These are phyloP conservation scores for Buddleja alternifolia DNA, from an alignment of 257 asterid species.

Conservation along the genomic window DNA sequence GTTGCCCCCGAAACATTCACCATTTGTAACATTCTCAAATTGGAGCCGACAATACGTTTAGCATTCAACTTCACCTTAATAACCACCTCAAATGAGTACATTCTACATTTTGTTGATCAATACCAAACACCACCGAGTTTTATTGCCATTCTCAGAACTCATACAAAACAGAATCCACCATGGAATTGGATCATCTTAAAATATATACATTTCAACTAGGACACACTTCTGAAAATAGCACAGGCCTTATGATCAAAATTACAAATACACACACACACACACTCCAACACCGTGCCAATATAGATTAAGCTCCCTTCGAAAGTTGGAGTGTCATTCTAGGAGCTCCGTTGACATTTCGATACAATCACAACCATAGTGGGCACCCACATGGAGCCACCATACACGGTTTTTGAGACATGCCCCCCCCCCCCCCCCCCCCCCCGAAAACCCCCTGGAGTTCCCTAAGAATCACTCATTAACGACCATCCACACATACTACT, in stretches of 20 bases:
- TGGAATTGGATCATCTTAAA: slow-evolving; percentile 8
- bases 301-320: too few relatives aligned
- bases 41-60: not conserved
- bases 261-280: not conserved
- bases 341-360: too few relatives aligned
- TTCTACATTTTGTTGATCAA: not conserved
- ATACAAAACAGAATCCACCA: not conserved
- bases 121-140: not conserved
- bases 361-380: too few relatives aligned
- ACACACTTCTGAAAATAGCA: not conserved
- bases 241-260: not conserved
- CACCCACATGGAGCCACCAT: too few relatives aligned
- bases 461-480: too few relatives aligned
- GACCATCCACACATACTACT: too few relatives aligned
- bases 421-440: too few relatives aligned
- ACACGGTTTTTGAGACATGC: too few relatives aligned
- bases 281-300: slow-evolving; percentile 4
- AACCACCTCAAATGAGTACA: not conserved
- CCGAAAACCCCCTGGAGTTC: too few relatives aligned
- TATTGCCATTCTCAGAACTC: slow-evolving; percentile 11
- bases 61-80: not conserved
- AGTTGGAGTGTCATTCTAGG: too few relatives aligned
- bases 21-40: not conserved
- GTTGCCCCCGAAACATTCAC: not conserved
- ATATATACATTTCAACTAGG: not conserved